Evolutionary conservation across 768 basidiomycete genomes (phyloP).

Genomic region (Pisolithus albus): DNA sequence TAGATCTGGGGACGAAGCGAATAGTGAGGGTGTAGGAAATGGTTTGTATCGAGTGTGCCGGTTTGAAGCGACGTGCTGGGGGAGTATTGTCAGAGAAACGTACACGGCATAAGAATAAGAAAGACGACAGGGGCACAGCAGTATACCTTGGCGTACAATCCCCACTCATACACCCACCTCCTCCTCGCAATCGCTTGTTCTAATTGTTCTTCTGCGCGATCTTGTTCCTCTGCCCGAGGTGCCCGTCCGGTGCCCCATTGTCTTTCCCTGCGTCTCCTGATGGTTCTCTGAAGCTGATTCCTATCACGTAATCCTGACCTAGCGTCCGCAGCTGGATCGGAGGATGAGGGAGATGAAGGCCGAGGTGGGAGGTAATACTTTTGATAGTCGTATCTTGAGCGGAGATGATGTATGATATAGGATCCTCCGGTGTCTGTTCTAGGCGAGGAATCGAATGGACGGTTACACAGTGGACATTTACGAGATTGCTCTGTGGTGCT

Average conservation of each 20-base stretch:
- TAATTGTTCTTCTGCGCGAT: constrained; percentile 61
- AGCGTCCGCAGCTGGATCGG: constrained; percentile 24
- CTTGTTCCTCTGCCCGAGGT: constrained; percentile 33
- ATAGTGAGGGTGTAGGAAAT: constrained; percentile 80
- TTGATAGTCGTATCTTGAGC: constrained; percentile 73
- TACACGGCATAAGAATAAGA: constrained; percentile 3
- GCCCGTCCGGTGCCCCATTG: constrained; percentile 47
- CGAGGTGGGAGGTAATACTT: constrained; percentile 72
- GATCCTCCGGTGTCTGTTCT: neutral
- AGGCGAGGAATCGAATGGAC: constrained; percentile 45
- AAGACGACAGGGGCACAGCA: neutral
- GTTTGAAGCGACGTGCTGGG: constrained; percentile 88
- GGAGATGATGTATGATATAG: constrained; percentile 73
- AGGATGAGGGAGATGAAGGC: constrained; percentile 39
- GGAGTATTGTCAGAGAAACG: neutral
- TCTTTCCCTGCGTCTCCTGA: constrained; percentile 31
- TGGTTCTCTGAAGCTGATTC: neutral
- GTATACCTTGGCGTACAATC: constrained; percentile 80
- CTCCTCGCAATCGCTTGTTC: constrained; percentile 68
- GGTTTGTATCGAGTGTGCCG: constrained; percentile 81
- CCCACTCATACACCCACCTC: constrained; percentile 73
- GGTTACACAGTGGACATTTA: constrained; percentile 70
- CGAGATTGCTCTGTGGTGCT: constrained; percentile 60
- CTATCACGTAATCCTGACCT: constrained; percentile 16
- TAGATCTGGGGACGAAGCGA: constrained; percentile 67